Conservation (phyloP, 2,329 filamentous ascomycete genomes). For the Colletotrichum sp. region DNA sequence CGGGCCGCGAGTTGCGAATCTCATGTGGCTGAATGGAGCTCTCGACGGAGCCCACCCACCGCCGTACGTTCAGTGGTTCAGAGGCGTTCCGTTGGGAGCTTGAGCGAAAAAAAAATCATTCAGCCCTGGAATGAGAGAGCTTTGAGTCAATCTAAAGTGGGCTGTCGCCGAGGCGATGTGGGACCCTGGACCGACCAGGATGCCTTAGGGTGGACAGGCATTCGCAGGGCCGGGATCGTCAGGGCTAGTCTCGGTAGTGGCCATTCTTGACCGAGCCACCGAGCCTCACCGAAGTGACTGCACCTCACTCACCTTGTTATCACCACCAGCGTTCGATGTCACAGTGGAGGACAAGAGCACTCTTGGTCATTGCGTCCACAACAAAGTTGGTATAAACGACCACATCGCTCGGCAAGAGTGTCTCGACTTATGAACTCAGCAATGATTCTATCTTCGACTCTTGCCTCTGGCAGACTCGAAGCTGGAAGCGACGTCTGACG, state of each 20-base stretch:
- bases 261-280: background rate
- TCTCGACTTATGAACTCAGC: background rate
- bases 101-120: background rate
- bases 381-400: background rate
- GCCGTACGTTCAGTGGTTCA: background rate
- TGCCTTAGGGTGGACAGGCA: background rate
- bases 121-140: background rate
- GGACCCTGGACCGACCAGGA: background rate
- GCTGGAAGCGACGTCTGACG: background rate
- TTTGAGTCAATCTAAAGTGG: constrained; percentile 1
- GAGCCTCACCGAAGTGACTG: background rate
- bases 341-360: background rate
- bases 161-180: background rate
- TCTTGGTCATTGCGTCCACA: background rate
- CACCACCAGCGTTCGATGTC: background rate
- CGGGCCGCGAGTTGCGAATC: background rate
- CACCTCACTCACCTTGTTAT: background rate
- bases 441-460: background rate
- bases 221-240: background rate
- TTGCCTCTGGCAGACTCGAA: background rate
- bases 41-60: background rate
- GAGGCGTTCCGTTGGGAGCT: background rate
- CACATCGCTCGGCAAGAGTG: background rate
- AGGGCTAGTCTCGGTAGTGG: background rate
- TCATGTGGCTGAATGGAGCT: background rate